Evolutionary conservation across 345 rosid species (phyloP).

Genomic region (Ricinus communis): DNA sequence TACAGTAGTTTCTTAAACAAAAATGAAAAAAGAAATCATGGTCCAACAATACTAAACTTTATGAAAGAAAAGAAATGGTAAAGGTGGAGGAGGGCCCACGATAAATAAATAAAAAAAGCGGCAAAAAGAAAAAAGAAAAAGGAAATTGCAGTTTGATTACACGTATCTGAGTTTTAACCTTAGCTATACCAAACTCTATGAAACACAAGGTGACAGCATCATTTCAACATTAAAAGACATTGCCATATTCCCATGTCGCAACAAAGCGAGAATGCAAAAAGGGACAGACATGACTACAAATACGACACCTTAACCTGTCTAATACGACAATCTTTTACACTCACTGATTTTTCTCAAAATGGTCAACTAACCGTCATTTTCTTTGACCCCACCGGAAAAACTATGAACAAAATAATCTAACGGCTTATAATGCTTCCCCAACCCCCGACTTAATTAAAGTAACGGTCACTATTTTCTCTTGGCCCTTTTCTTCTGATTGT

Average conservation of each 20-base stretch:
- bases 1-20: no score
- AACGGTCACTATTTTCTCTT: slow-evolving; percentile 7
- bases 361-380: slow-evolving; percentile 30
- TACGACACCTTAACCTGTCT: slow-evolving; percentile 26
- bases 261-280: slow-evolving; percentile 11
- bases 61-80: no score
- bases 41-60: no score
- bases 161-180: background rate
- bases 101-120: no score
- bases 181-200: background rate
- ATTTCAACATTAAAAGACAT: background rate
- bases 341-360: background rate
- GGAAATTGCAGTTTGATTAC: no score
- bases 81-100: no score
- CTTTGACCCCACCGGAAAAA: slow-evolving; percentile 13
- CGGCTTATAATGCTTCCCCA: slow-evolving; percentile 16
- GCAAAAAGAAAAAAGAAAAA: no score
- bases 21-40: no score
- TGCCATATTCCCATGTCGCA: slow-evolving; percentile 28
- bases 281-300: slow-evolving; percentile 6
- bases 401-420: slow-evolving; percentile 4
- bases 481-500: background rate
- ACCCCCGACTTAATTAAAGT: background rate
- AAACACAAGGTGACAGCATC: background rate
- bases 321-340: slow-evolving; percentile 31